phyloP scores from a whole-genome alignment of 2,329 filamentous ascomycete genomes.

The Pseudopithomyces maydicus region DNA sequence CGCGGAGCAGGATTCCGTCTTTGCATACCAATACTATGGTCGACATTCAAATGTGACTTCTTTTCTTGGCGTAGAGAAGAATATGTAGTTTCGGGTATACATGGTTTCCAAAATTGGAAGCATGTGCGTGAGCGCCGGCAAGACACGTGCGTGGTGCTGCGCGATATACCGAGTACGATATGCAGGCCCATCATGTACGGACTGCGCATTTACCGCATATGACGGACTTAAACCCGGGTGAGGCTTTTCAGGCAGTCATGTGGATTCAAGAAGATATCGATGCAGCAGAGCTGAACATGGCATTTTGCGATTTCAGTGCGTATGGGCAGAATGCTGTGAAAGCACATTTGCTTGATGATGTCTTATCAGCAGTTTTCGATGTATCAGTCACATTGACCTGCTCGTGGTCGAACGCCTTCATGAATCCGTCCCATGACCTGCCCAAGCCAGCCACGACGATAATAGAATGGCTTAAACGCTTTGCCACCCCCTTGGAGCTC shows the following conservation, averaged over 20 bases:
- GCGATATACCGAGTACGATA: constrained; percentile 1
- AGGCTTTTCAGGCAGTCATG: neutral
- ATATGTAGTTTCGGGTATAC: neutral
- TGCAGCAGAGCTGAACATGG: neutral
- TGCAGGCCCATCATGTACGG: constrained; percentile 5
- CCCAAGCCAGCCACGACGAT: too few species aligned
- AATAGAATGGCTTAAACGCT: too few species aligned
- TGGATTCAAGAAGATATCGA: neutral
- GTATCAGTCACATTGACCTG: too few species aligned
- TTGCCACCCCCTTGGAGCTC: too few species aligned
- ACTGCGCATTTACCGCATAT: neutral
- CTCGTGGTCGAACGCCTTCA: too few species aligned
- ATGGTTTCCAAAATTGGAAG: neutral
- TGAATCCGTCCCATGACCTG: too few species aligned
- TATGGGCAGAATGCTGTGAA: too few species aligned
- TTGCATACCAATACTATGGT: constrained; percentile 9
- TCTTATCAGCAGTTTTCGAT: too few species aligned
- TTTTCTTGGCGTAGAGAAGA: neutral
- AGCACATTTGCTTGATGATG: too few species aligned
- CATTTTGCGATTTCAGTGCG: neutral
- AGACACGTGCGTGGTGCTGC: neutral
- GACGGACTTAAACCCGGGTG: neutral
- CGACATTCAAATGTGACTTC: neutral
- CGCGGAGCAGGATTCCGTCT: constrained; percentile 9
- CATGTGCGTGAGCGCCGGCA: neutral